Evolutionary conservation across 2,329 filamentous ascomycete genomes (phyloP), one percentile per base, ranked within the genome.

Genomic region (Pseudogymnoascus sp.): DNA sequence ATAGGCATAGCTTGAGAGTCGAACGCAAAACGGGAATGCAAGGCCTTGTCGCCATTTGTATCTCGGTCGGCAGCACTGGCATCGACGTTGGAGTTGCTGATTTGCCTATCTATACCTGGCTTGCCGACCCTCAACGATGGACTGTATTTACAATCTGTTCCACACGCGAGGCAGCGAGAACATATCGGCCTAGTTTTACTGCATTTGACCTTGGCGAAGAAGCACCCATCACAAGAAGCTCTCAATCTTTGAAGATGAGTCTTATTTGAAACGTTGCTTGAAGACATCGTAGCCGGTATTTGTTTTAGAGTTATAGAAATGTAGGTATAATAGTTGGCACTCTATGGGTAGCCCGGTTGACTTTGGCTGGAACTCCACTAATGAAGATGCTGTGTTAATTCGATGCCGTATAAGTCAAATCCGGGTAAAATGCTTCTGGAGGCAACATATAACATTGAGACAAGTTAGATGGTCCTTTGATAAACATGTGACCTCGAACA

Each of bases 201-300:
- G 68, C 79, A 82, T 65, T 81, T 81, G 69, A 82, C 78, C 66
- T 82, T 82, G 62, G 79, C 79, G 18, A 79, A 69, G 67, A 81
- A 80, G 69, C 79, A 82, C 6, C 76, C 77, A 62, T 82, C 79
- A 66, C 79, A 82, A 15, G 79, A 81, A 19, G 75, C 75, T 61
- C 77, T 71, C 28, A 79, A 69, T 48, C 75, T 74, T 55, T 74
- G 74, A 63, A 75, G 72, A 33, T 73, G 72, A 62, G 70, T 65
- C 61, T 74, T 75, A 28, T 60, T 58, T 37, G 45, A 37, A 55
- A 48, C 56, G 35, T 62, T 61, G 21, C 21, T 59, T 45, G 58
- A 48, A 15, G 62, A 62, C 61, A 63, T 65, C 59, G 58, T 55
- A 45, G 38, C 21, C 10, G 13, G 21, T 23, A 38, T 48, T 48